Conservation (phyloP, 306 rosid genomes). For the Sesbania bispinosa region DNA sequence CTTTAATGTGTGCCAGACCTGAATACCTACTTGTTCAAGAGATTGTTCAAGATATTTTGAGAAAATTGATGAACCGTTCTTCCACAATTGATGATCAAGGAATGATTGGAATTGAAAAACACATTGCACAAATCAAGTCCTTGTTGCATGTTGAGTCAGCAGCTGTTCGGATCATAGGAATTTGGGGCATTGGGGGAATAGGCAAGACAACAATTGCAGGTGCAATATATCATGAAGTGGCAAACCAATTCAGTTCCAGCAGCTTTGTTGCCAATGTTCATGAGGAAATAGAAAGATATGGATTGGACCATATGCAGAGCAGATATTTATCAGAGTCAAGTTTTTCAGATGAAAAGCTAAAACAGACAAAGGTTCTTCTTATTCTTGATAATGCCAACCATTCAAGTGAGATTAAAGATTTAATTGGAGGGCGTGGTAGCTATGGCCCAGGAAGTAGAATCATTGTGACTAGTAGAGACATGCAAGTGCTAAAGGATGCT, state of each 20-base stretch:
- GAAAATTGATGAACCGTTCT: background rate
- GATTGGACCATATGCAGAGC: background rate
- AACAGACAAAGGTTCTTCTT: conserved; percentile 7
- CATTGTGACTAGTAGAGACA: conserved; percentile 25
- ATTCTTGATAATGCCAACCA: conserved; percentile 17
- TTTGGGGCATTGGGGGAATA: conserved; percentile 31
- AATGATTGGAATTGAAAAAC: conserved; percentile 18
- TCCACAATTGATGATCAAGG: background rate
- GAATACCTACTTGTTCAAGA: background rate
- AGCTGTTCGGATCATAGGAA: conserved; percentile 21
- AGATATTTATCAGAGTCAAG: background rate
- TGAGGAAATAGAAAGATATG: background rate
- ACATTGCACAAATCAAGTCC: background rate
- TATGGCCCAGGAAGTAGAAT: conserved; percentile 9
- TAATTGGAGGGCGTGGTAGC: background rate
- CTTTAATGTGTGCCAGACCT: background rate
- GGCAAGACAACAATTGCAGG: conserved; percentile 21
- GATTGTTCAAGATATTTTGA: conserved; percentile 3
- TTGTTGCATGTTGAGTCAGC: background rate
- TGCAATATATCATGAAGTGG: background rate
- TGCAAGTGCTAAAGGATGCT: conserved; percentile 6
- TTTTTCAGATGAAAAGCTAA: background rate
- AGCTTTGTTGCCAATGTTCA: background rate
- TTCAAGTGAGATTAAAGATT: background rate
- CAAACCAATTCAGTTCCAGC: background rate